Percentiles rank a stretch among this genome's conserved stretches.
phyloP scores from a whole-genome alignment of 352 stramenopile species.

The Globisporangium iwayamae region DNA sequence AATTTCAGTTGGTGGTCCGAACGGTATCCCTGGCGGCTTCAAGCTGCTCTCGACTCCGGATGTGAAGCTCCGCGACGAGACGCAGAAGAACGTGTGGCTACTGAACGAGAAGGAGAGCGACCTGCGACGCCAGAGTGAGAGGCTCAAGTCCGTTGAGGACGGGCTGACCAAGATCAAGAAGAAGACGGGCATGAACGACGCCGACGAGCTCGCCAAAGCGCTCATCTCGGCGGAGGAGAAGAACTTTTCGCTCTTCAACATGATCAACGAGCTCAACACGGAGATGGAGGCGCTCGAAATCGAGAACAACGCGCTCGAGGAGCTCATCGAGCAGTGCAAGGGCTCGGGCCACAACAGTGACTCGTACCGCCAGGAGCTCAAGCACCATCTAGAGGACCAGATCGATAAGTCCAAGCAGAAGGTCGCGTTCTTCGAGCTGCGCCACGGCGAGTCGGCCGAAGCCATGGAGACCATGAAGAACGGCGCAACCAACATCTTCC shows the following conservation, averaged over 20 bases:
- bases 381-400: constrained; percentile 74
- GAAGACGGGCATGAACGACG: constrained; percentile 81
- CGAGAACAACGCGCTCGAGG: constrained; percentile 74
- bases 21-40: constrained; percentile 28
- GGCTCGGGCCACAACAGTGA: constrained; percentile 59
- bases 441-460: constrained; percentile 57
- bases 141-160: constrained; percentile 70
- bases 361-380: constrained; percentile 48
- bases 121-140: constrained; percentile 65
- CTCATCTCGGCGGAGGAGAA: constrained; percentile 90
- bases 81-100: constrained; percentile 68
- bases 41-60: constrained; percentile 62
- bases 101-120: constrained; percentile 78
- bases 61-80: constrained; percentile 72
- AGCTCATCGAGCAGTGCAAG: constrained; percentile 56
- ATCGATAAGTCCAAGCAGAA: constrained; percentile 86
- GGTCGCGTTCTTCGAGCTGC: constrained; percentile 56
- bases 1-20: neutral
- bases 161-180: constrained; percentile 86
- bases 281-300: constrained; percentile 88
- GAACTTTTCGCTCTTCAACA: constrained; percentile 94
- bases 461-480: constrained; percentile 71
- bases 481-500: constrained; percentile 70
- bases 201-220: constrained; percentile 79
- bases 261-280: constrained; percentile 92